phyloP scores from a whole-genome alignment of 208 protist genomes.

The Zelonia costaricensis region DNA sequence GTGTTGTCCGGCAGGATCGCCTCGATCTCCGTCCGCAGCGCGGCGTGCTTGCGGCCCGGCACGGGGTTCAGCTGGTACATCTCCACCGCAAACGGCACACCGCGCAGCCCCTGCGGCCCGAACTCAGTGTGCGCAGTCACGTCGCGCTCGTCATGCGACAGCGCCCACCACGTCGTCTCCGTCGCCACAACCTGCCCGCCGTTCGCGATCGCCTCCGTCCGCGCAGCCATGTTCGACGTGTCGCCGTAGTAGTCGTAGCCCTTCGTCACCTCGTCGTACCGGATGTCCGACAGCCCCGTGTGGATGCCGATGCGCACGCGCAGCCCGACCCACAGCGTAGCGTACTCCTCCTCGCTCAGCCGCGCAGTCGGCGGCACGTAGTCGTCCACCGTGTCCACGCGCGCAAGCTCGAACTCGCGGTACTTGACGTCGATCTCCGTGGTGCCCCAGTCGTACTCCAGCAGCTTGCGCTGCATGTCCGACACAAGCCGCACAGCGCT shows the following conservation, averaged over 20 bases:
- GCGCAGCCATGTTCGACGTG: conserved; percentile 84
- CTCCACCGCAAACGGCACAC: conserved; percentile 54
- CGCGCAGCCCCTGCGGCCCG: conserved; percentile 48
- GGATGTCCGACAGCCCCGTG: conserved; percentile 69
- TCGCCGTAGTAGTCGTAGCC: conserved; percentile 76
- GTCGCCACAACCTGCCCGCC: conserved; percentile 78
- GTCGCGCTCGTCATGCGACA: conserved; percentile 34
- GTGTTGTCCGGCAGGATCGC: conserved; percentile 28
- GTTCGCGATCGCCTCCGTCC: conserved; percentile 67
- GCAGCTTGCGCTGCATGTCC: conserved; percentile 57
- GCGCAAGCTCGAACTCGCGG: conserved; percentile 41
- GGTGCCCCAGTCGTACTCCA: conserved; percentile 55
- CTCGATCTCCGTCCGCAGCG: conserved; percentile 54
- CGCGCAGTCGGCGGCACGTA: conserved; percentile 30
- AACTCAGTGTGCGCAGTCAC: conserved; percentile 17
- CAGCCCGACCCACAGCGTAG: conserved; percentile 40
- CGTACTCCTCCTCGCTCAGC: conserved; percentile 39
- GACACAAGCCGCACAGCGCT: conserved; percentile 43
- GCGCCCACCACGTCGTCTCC: conserved; percentile 39
- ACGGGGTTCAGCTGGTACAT: conserved; percentile 66
- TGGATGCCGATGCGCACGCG: conserved; percentile 64
- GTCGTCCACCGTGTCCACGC: conserved; percentile 18
- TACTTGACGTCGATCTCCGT: conserved; percentile 46
- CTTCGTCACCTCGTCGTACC: conserved; percentile 53
- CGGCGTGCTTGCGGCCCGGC: conserved; percentile 38